Conservation (phyloP, 1,284 basidiomycete genomes). For the Apiotrichum veenhuisii region DNA sequence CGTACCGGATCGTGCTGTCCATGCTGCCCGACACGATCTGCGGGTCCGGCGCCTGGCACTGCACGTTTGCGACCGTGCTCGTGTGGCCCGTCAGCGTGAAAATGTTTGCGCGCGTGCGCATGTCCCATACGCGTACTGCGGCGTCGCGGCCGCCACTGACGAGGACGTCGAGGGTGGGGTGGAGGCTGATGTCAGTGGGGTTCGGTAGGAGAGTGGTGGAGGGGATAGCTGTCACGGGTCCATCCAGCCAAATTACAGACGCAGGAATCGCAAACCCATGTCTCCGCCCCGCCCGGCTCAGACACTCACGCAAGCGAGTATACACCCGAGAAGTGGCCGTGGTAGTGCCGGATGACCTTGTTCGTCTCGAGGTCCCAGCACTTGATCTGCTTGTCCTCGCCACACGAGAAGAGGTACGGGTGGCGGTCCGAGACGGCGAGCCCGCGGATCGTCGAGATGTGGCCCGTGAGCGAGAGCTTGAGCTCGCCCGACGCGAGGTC, state of each 20-base stretch:
- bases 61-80: slow-evolving; percentile 87
- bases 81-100: slow-evolving; percentile 91
- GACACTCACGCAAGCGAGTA: slow-evolving; percentile 64
- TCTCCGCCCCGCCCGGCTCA: not conserved
- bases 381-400: slow-evolving; percentile 99
- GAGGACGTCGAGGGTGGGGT: slow-evolving; percentile 92
- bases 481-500: slow-evolving; percentile 93
- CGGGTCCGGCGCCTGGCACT: slow-evolving; percentile 92
- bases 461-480: slow-evolving; percentile 91
- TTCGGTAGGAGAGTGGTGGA: no score
- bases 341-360: slow-evolving; percentile 97
- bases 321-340: slow-evolving; percentile 94
- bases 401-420: slow-evolving; percentile 95
- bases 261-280: no score
- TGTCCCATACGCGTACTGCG: slow-evolving; percentile 93
- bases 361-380: slow-evolving; percentile 99
- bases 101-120: slow-evolving; percentile 94
- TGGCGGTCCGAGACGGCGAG: slow-evolving; percentile 87
- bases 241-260: no score
- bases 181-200: slow-evolving; percentile 58
- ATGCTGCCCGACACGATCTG: slow-evolving; percentile 97
- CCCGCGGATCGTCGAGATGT: slow-evolving; percentile 94
- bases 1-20: slow-evolving; percentile 81
- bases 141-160: slow-evolving; percentile 94
- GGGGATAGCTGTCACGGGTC: no score